Evolutionary conservation across 768 basidiomycete genomes (phyloP), one percentile per base, ranked within the genome.

Genomic region (Xanthoconium purpureum): DNA sequence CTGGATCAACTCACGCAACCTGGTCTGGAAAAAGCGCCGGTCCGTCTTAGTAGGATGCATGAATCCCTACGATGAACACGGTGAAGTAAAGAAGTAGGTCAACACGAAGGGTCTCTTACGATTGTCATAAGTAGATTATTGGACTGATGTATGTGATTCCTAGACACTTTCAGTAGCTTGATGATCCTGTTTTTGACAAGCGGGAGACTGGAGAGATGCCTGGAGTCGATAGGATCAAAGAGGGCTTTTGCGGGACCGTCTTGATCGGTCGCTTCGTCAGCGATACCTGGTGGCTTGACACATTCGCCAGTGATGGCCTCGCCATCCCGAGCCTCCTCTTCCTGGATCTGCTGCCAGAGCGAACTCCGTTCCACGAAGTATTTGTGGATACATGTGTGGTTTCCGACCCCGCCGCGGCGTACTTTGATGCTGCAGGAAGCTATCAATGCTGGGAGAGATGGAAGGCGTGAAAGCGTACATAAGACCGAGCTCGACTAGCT

Each of bases 361-460:
- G 82, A 76, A 63, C 82, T 89, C 37, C 81, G 78, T 47, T 91
- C 85, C 64, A 87, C 89, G 69, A 94, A 94, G 67, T 94, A 85
- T 63, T 81, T 88, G 74, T 93, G 93, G 44, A 96, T 83, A 66
- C 82, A 84, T 57, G 89, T 83, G 68, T 94, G 83, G 32, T 84
- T 83, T 28, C 89, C 88, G 15, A 89, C 79, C 17, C 90, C 89
- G 11, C 85, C 85, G 45, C 84, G 83, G 42, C 87, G 79, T n/a
- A 87, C 84, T 72, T 93, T 92, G 58, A 86, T 80, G 47, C 86
- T 91, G 54, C 6, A 52, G 43, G 56, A 51, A 37, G 15, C 3
- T 2, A 30, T 61, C 15, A 63, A 37, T 32, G 18, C 40, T 44
- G 52, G 1, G 59, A 48, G n/a, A 13, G n/a, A 35, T 15, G 0